Base-by-base conservation (phyloP, 2,329 filamentous ascomycete species). In the Corynespora cassiicola region DNA sequence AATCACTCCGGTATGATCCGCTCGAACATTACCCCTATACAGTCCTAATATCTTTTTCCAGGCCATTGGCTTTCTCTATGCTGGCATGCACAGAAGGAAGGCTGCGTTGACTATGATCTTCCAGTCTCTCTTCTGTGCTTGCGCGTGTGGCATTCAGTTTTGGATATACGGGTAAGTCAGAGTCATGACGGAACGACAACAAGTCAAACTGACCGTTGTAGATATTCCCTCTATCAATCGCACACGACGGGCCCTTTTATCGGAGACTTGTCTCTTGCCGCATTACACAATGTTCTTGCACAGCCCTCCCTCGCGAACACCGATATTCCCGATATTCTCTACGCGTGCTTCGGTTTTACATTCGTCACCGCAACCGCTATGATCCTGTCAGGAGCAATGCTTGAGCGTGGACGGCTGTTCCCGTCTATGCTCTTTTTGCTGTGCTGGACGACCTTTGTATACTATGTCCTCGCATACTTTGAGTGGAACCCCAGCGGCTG, bases 401-500 rank as follows among this genome's bases (percentile, higher is more conserved):
- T 65, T 16, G 61, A 65, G 36, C 58, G 59, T 8, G 62, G 58
- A 1, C 50, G 61, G 1, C 22, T 65, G 15, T 58, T 43, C 33
- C 62, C 62, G 19, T 52, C 45, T 2, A 65, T 65, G 59, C 37
- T 66, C 3, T 66, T 65, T 31, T 24, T 65, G 21, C 50, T 65
- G n/a, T 64, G 56, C 38, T 65, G 61, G 63, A 65, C 59, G 0
- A 65, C 63, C 1, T 65, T 65, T 12, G 63, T 65, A 2, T 65
- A 66, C 40, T 65, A 65, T n/a, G 41, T 61, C n/a, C 42, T 89
- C 45, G 86, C 86, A 30, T 87, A 86, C 69, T 88, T 86, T 80
- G 88, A 86, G 29, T 90, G 86, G 87, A 89, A 88, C 67, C 71
- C 75, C 34, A 84, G 82, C 46, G 86, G 86, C 30, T 90, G 86